Percentiles rank a stretch among this genome's conserved stretches.
These are phyloP conservation scores for Mrakia frigida DNA, from an alignment of 768 basidiomycete species.

Conservation along the genomic window DNA sequence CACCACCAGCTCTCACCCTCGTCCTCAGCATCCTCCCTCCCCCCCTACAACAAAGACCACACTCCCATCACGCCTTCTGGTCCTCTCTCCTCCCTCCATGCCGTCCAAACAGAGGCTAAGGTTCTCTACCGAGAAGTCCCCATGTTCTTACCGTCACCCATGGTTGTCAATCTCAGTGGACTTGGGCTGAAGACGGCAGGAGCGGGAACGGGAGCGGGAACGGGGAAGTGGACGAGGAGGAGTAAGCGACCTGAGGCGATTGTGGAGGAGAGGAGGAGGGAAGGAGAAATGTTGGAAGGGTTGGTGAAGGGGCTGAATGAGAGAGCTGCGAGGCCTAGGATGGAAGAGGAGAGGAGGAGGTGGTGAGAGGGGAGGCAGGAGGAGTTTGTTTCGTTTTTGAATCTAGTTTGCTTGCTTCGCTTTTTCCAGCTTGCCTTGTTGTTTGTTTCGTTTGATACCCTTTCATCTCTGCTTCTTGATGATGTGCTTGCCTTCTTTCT, in stretches of 20 bases:
- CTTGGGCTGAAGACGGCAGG: neutral
- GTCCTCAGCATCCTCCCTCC: constrained; percentile 60
- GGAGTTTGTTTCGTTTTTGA: neutral
- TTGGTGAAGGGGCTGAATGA: constrained; percentile 7
- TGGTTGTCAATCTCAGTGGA: constrained; percentile 74
- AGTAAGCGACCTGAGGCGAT: constrained; percentile 10
- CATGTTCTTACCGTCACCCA: constrained; percentile 71
- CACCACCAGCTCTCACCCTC: constrained; percentile 47
- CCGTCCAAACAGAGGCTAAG: constrained; percentile 75
- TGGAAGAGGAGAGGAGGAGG: neutral
- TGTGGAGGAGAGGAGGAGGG: constrained; percentile 7
- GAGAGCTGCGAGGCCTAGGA: neutral
- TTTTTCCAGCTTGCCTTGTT: too few species aligned
- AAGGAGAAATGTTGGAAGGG: neutral
- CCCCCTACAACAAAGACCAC: constrained; percentile 19
- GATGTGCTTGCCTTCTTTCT: too few species aligned
- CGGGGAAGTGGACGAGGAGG: neutral
- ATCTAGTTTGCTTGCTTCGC: too few species aligned
- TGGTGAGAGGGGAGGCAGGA: neutral
- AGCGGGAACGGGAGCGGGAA: neutral
- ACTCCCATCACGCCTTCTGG: constrained; percentile 33
- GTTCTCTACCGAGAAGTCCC: constrained; percentile 83
- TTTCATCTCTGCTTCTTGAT: too few species aligned
- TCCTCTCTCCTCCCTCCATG: constrained; percentile 55
- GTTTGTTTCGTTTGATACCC: too few species aligned